Evolutionary conservation across 768 basidiomycete genomes (phyloP), one percentile per base, ranked within the genome.

Genomic region (Cubamyces sp.): DNA sequence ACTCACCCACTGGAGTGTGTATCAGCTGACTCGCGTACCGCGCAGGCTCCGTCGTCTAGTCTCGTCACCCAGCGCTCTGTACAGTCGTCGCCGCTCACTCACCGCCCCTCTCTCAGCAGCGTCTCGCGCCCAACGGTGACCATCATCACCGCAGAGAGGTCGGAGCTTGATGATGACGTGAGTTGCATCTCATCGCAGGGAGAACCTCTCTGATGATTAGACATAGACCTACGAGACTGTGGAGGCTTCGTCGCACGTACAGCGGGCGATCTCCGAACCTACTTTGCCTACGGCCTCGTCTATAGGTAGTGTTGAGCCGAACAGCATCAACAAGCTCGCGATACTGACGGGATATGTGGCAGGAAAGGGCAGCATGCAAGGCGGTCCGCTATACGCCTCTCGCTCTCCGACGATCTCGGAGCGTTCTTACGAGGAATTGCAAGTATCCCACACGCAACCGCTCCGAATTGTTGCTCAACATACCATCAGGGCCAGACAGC

Each of bases 221-320:
- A 5, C 4, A 2, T 42, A 64, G 58, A 52, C 63, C 9, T 64
- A 60, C 40, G 58, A 64, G 34, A 60, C 63, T 8, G 50, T 64
- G 14, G 63, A 60, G 25, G 63, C 63, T 1, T 60, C 66, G 1
- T 50, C 56, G 2, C 60, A 60, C 14, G 60, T 62, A 1, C 59
- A 54, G 30, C 58, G 66, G 0, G 66, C 66, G 3, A 52, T 66
- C 0, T 66, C 66, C 0, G 66, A 66, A 46, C 66, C 66, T 3
- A 58, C 63, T 7, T 49, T 62, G 5, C 61, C 53, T 11, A 57
- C 66, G 16, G 54, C 37, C 7, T 64, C 61, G 18, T 59, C 58
- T 7, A 52, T 60, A 23, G 57, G 66, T 58, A 12, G 14, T 45
- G 46, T 8, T 34, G 18, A 15, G 0, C 5, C 43, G 11, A 49